Conservation (phyloP, 148 eudicot species). For the Chenopodium album region DNA sequence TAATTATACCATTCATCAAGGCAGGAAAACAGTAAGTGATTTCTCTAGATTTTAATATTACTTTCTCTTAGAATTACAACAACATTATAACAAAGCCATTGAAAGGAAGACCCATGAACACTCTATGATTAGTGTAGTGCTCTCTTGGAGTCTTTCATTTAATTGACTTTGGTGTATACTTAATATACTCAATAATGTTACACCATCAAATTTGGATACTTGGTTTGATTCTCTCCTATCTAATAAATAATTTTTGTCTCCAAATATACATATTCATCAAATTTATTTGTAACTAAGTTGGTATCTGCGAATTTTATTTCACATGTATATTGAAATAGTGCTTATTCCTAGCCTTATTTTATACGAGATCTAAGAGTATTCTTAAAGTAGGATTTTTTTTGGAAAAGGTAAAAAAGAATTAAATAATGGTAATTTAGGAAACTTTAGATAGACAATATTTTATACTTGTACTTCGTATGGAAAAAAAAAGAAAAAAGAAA, state of each 20-base stretch:
- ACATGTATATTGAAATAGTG: not conserved
- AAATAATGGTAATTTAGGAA: too few relatives aligned
- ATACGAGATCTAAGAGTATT: too few relatives aligned
- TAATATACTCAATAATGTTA: not conserved
- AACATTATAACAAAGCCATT: constrained; percentile 1
- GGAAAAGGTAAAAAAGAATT: too few relatives aligned
- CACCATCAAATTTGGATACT: constrained; percentile 16
- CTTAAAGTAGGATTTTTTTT: too few relatives aligned
- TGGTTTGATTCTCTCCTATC: constrained; percentile 13
- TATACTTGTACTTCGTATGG: too few relatives aligned
- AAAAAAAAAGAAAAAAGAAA: too few relatives aligned
- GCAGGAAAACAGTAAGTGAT: not conserved
- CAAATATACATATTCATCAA: not conserved
- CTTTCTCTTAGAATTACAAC: not conserved
- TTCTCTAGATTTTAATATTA: not conserved
- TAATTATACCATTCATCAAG: constrained; percentile 2
- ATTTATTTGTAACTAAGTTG: constrained; percentile 11
- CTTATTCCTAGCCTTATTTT: too few relatives aligned
- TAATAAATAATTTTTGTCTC: not conserved
- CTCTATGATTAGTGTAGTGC: not conserved
- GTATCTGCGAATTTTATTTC: not conserved
- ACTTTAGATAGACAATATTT: too few relatives aligned
- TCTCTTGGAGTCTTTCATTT: not conserved
- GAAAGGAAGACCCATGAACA: not conserved
- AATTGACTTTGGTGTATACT: constrained; percentile 6